Evolutionary conservation across 176 grass and related monocot species (phyloP).

Genomic region (Oryza nivara): DNA sequence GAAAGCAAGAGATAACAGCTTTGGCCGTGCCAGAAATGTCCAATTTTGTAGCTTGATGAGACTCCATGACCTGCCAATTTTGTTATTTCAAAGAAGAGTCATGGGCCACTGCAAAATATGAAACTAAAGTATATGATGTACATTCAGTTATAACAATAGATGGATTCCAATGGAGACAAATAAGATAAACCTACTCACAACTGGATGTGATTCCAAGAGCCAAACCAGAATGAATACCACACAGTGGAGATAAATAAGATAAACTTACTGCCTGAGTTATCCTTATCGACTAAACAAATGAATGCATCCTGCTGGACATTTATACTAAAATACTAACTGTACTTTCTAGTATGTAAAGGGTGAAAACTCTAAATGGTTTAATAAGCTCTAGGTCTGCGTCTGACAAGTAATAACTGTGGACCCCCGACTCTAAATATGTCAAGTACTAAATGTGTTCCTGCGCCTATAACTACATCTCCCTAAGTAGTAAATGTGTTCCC

Average conservation of each 20-base stretch:
- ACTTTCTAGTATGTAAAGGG: background rate
- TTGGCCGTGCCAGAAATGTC: constrained; percentile 92
- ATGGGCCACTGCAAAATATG: background rate
- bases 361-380: background rate
- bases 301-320: background rate
- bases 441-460: too few relatives aligned
- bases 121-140: background rate
- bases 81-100: constrained; percentile 20
- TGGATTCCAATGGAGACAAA: constrained; percentile 15
- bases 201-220: too few relatives aligned
- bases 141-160: constrained; percentile 30
- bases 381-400: background rate
- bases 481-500: too few relatives aligned
- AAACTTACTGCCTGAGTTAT: constrained; percentile 3
- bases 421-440: too few relatives aligned
- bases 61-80: constrained; percentile 88
- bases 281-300: background rate
- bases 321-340: background rate
- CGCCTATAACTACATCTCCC: too few relatives aligned
- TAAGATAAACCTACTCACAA: background rate
- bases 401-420: too few relatives aligned
- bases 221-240: too few relatives aligned
- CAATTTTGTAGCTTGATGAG: constrained; percentile 84
- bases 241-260: too few relatives aligned
- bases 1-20: constrained; percentile 87